Base-by-base conservation (phyloP, 345 rosid genomes). In the Geranium brycei region DNA sequence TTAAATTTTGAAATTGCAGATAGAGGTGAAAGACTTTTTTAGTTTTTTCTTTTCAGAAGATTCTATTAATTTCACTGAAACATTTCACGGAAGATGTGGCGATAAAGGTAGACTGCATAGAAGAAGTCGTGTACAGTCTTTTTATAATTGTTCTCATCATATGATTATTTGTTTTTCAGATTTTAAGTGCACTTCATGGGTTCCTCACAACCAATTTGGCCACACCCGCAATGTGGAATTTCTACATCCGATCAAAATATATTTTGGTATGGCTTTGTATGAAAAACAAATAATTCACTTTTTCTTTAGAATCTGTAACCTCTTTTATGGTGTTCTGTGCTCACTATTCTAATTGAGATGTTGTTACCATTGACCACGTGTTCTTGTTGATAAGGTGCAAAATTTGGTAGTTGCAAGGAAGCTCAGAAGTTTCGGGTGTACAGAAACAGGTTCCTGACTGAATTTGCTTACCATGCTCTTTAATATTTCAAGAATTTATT, bases 221-320 rank as follows among this genome's bases (percentile, higher is more conserved):
- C 85, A 85, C 73, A 71, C 77, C 10, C 99, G 99, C 72, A 78
- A 82, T 51, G 81, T 85, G 64, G 86, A 85, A 68, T 93, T 93
- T 84, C 91, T 83, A 62, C 99, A 93, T 84, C 99, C 99, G 14
- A 90, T 93, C 72, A 90, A 90, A 83, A 70, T 93, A 56, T 93
- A 90, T 77, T 82, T 93, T 78, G 99, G 99, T 93, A 85, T 65
- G 78, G 53, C 51, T 41, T 28, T 71, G 57, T 62, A 31, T 55
- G 57, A 60, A 17, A 12, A 3, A n/a, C 55, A 19, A 47, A n/a
- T 51, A 60, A 6, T 55, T 19, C 23, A 58, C 28, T 31, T 60
- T 71, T 41, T 51, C 56, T 66, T 68, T 15, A n/a, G 19, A 19
- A 53, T 47, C 14, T 18, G 56, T 31, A 32, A 59, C 38, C 8